Evolutionary conservation across 139 green algal genomes (phyloP).

Genomic region (Chlamydomonas incerta): DNA sequence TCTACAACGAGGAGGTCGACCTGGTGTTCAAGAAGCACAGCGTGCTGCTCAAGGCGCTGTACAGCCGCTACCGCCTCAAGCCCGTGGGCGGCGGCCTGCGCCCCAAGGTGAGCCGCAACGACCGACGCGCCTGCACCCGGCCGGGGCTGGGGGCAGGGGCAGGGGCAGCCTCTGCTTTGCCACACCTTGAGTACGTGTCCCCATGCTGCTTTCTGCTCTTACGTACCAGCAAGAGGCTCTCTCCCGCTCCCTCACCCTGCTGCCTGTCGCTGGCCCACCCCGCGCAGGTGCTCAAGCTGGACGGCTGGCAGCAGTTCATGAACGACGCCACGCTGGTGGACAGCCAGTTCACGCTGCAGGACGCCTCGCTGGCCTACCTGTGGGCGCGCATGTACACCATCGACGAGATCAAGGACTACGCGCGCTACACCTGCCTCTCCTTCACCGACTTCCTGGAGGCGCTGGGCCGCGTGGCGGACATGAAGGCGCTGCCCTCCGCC

Average conservation of each 20-base stretch:
- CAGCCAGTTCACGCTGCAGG: constrained; percentile 71
- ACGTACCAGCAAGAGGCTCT: too few species aligned
- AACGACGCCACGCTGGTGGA: constrained; percentile 68
- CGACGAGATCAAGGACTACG: constrained; percentile 88
- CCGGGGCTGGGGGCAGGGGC: too few species aligned
- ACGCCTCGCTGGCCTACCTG: constrained; percentile 73
- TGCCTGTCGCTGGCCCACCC: too few species aligned
- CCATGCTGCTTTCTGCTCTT: too few species aligned
- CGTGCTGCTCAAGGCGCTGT: constrained; percentile 75
- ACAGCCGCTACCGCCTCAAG: constrained; percentile 75
- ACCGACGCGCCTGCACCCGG: too few species aligned
- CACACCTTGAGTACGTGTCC: too few species aligned
- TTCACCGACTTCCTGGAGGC: constrained; percentile 85
- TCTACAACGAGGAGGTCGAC: constrained; percentile 82
- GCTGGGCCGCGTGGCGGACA: constrained; percentile 73
- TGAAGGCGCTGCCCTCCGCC: constrained; percentile 71
- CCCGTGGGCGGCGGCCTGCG: constrained; percentile 74
- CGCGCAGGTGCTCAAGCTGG: constrained; percentile 61
- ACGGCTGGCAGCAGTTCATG: constrained; percentile 79
- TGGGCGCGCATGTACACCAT: constrained; percentile 79
- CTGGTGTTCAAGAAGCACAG: constrained; percentile 70
- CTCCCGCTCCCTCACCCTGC: too few species aligned
- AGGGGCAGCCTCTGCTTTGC: too few species aligned
- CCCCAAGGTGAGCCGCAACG: constrained; percentile 68
- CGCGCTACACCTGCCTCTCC: constrained; percentile 66